Base-by-base conservation (phyloP, 139 green algal genomes). In the Chlamydomonas sphaeroides region DNA sequence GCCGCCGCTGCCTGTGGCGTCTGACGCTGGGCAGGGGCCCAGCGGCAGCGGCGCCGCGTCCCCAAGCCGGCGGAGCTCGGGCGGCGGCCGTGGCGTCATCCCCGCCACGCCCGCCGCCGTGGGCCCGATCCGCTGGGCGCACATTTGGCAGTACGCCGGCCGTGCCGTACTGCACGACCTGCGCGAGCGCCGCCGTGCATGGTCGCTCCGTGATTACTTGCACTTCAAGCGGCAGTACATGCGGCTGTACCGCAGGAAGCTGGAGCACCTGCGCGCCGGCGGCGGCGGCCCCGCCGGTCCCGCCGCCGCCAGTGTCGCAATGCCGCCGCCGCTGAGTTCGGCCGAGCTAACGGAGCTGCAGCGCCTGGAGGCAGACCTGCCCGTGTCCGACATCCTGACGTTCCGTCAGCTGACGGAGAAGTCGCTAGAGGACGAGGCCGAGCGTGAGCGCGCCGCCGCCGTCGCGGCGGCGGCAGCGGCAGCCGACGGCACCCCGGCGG, bases 101-200 rank as follows among this genome's bases (percentile, higher is more conserved):
- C 63, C 63, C 32, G 32, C 63, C 2, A n/a, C 63, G 33, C 63
- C 63, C 32, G 63, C 30, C 18, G 5, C 17, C 14, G 63, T 42
- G 21, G 63, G 63, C 5, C 63, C 63, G 33, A 23, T 84, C n/a
- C 65, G 48, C 3, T 90, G 88, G 88, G 2, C 15, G 65, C 77
- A 86, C 35, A 84, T 93, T n/a, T 93, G 89, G 89, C 76, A 84
- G 53, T 93, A 92, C 67, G 89, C 89, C 26, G 74, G 86, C 59
- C 63, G 65, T 0, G 65, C 87, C 33, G 80, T 88, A 33, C 68
- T 93, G 66, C 66, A 85, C 42, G 86, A 92, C 35, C 41, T 91
- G 25, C 65, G 80, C 20, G 59, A 81, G 28, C 61, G 57, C 17
- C 65, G 71, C 32, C 57, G 62, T 35, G 56, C 56, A 18, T 38